These are phyloP conservation scores for Cercophora sp. DNA, from an alignment of 495 filamentous ascomycete species.

Conservation along the genomic window DNA sequence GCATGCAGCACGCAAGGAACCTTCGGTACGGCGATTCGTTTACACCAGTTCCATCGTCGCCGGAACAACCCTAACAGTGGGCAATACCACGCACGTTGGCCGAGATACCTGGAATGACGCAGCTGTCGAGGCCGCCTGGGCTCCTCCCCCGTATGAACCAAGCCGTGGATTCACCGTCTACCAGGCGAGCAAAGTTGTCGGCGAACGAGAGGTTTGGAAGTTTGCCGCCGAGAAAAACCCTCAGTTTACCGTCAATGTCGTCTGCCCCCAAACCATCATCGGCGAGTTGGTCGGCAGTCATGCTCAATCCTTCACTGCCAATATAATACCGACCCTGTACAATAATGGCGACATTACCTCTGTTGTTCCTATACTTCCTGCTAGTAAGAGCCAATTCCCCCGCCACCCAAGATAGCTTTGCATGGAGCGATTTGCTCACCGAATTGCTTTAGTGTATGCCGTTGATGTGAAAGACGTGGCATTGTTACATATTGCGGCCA, in stretches of 20 bases:
- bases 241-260: constrained; percentile 41
- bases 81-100: constrained; percentile 26
- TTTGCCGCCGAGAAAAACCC: constrained; percentile 48
- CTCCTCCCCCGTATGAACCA: constrained; percentile 26
- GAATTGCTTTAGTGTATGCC: too few relatives aligned
- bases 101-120: constrained; percentile 48
- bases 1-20: constrained; percentile 39
- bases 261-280: constrained; percentile 43
- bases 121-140: constrained; percentile 39
- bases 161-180: constrained; percentile 43
- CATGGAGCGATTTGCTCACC: too few relatives aligned
- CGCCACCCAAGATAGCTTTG: too few relatives aligned
- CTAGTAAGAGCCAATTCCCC: too few relatives aligned
- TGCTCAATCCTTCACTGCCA: too few relatives aligned
- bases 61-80: constrained; percentile 27
- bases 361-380: too few relatives aligned
- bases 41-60: constrained; percentile 47
- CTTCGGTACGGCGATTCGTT: constrained; percentile 47
- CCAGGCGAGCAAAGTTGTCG: constrained; percentile 46
- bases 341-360: too few relatives aligned
- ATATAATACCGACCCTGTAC: too few relatives aligned
- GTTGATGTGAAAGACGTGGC: too few relatives aligned
- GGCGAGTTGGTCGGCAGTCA: too few relatives aligned
- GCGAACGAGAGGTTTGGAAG: constrained; percentile 45
- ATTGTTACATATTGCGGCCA: too few relatives aligned